Base-by-base conservation (phyloP, 768 basidiomycete species). In the Lentinula edodes region DNA sequence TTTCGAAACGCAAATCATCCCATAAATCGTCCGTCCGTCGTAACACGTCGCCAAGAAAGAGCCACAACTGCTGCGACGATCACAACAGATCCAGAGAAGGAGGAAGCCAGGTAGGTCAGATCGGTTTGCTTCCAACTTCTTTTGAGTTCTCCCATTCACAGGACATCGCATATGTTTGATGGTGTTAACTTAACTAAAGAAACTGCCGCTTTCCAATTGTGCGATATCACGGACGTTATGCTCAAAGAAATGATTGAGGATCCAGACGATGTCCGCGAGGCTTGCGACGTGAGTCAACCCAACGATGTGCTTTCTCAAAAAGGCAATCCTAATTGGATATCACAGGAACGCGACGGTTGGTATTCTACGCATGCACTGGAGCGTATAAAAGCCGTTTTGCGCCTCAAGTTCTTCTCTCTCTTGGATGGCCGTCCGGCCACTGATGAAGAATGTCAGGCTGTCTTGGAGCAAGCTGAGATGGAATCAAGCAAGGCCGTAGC, bases 141-240 rank as follows among this genome's bases (percentile, higher is more conserved):
- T 23, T 7, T 42, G 20, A 15, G 3, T 56, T 43, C 5, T 20
- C 23, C 10, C 34, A 15, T 8, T 45, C 32, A 6, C 60, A 87
- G 86, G 64, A 80, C 78, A 66, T 89, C 89, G 0, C 93, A 98
- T 71, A 81, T 94, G 36, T 99, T 98, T 66, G 93, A 99, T 70
- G 97, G 96, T 0, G 70, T 84, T 61, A 83, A 83, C 6, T 73
- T 93, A 51, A 85, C 88, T 50, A 87, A 89, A 66, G 91, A 96
- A 71, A 90, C 92, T 0, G 94, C 93, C 1, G 91, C 93, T 16
- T 99, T 93, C 75, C 97, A 98, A 72, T 79, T 99, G 6, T 91
- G 91, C 71, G 97, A 99, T 71, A 90, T 99, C 65, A 74, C 80
- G 6, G 97, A 99, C 70, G 86, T 88, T 6, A 88, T 95, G 82